A percentile compares a stretch with the other conserved stretches of the same genome.
phyloP scores from a whole-genome alignment of 1,284 basidiomycete species.

The Termitomyces sp. region DNA sequence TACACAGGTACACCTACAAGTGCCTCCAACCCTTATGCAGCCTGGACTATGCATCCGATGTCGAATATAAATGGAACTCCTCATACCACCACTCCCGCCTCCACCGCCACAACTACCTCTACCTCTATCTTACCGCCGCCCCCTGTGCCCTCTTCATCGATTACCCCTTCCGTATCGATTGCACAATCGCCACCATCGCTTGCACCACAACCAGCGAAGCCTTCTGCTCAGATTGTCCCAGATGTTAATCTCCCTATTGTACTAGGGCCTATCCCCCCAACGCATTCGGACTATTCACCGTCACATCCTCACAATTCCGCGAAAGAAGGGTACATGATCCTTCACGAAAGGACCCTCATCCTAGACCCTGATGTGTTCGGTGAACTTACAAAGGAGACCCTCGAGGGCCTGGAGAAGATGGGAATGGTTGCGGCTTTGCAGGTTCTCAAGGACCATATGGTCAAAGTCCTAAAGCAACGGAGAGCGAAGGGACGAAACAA shows the following conservation, averaged over 20 bases:
- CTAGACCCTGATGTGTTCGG: constrained; percentile 84
- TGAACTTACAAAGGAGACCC: constrained; percentile 67
- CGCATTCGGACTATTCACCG: constrained; percentile 41
- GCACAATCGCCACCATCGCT: constrained; percentile 9
- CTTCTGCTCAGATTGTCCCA: constrained; percentile 25
- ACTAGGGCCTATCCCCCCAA: constrained; percentile 40
- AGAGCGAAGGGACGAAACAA: constrained; percentile 48
- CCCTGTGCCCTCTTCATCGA: constrained; percentile 13
- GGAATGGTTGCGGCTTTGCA: constrained; percentile 81
- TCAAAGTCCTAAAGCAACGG: constrained; percentile 80
- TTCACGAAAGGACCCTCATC: constrained; percentile 81
- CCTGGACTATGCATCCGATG: constrained; percentile 35
- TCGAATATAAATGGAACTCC: constrained; percentile 17
- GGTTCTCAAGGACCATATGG: constrained; percentile 80
- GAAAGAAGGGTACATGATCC: constrained; percentile 61
- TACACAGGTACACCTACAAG: constrained; percentile 33
- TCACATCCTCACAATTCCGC: constrained; percentile 51
- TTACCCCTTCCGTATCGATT: constrained; percentile 14
- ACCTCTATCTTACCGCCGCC: constrained; percentile 13
- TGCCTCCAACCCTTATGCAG: constrained; percentile 39
- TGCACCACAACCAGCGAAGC: constrained; percentile 3
- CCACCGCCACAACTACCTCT: constrained; percentile 13
- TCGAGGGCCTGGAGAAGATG: constrained; percentile 73
- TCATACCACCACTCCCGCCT: constrained; percentile 7
- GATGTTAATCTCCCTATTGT: constrained; percentile 44